A percentile compares a stretch with the other conserved stretches of the same genome.
These are phyloP conservation scores for Stachybotrys elegans DNA, from an alignment of 2,329 filamentous ascomycete species.

Conservation along the genomic window DNA sequence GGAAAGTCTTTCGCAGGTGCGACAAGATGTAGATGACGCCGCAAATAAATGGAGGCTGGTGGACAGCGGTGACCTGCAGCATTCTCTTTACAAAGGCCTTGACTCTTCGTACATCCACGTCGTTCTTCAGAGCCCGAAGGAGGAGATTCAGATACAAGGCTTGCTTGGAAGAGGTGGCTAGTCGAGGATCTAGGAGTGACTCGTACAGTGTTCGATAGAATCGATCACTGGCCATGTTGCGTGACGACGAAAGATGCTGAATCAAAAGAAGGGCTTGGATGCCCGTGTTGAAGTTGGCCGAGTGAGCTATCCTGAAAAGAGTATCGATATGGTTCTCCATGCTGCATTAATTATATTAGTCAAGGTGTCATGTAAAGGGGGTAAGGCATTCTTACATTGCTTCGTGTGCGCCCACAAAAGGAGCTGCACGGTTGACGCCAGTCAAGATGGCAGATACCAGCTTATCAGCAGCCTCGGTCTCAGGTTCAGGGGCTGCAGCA, in stretches of 20 bases:
- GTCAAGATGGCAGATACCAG: slow-evolving; percentile 86
- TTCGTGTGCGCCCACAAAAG: slow-evolving; percentile 80
- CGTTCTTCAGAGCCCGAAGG: slow-evolving; percentile 81
- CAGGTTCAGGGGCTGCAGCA: slow-evolving; percentile 42
- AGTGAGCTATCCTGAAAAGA: slow-evolving; percentile 92
- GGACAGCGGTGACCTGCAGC: slow-evolving; percentile 78
- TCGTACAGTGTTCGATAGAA: slow-evolving; percentile 97
- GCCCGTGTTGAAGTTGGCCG: slow-evolving; percentile 97
- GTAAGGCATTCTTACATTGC: slow-evolving; percentile 50
- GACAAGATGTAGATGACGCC: slow-evolving; percentile 86
- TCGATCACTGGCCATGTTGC: slow-evolving; percentile 77
- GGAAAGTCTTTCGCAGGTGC: slow-evolving; percentile 75
- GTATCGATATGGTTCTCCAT: slow-evolving; percentile 89
- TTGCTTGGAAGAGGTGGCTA: slow-evolving; percentile 89
- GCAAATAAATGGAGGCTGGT: slow-evolving; percentile 89
- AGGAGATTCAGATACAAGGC: slow-evolving; percentile 90
- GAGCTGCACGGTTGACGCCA: slow-evolving; percentile 92
- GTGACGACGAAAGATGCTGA: slow-evolving; percentile 79
- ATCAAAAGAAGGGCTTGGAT: slow-evolving; percentile 94
- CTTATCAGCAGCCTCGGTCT: slow-evolving; percentile 72
- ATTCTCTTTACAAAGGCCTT: slow-evolving; percentile 96
- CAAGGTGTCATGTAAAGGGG: slow-evolving; percentile 2
- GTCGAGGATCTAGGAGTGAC: slow-evolving; percentile 82
- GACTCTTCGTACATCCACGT: slow-evolving; percentile 84
- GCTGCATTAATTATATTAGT: slow-evolving; percentile 36